Conservation (phyloP, 768 basidiomycete genomes). For the Rhizopogon vinicolor region DNA sequence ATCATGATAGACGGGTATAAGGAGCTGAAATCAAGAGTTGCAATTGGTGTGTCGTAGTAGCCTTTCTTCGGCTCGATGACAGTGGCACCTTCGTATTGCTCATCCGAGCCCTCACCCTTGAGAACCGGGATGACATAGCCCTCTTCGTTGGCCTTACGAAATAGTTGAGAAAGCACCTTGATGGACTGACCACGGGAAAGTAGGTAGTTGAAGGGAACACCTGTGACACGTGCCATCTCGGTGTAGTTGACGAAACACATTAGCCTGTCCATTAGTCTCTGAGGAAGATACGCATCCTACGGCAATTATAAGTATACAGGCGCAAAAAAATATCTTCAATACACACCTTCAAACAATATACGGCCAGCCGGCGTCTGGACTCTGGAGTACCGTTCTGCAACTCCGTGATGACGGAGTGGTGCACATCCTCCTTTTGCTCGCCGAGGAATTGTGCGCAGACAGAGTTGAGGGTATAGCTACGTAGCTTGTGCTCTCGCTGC, state of each 20-base stretch:
- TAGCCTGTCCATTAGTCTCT: conserved; percentile 92
- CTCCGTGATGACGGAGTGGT: conserved; percentile 97
- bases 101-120: conserved; percentile 87
- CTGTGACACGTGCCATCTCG: conserved; percentile 99
- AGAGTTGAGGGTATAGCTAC: conserved; percentile 95
- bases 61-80: conserved; percentile 97
- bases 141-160: conserved; percentile 86
- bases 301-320: neutral
- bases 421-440: conserved; percentile 99
- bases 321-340: neutral
- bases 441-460: conserved; percentile 97
- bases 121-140: conserved; percentile 85
- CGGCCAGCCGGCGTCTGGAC: conserved; percentile 86
- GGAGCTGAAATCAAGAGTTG: conserved; percentile 97
- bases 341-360: conserved; percentile 92
- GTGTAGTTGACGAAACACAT: conserved; percentile 99
- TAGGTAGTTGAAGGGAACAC: conserved; percentile 98
- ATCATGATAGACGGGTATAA: conserved; percentile 99
- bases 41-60: conserved; percentile 95
- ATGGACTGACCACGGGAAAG: conserved; percentile 95
- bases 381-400: conserved; percentile 96
- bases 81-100: conserved; percentile 98
- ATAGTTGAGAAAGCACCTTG: conserved; percentile 96
- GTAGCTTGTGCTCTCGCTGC: conserved; percentile 97
- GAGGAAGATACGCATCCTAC: conserved; percentile 97